A percentile compares a stretch with the other conserved stretches of the same genome.
These are phyloP conservation scores for Lithospermum erythrorhizon DNA, from an alignment of 257 asterid genomes.

Conservation along the genomic window DNA sequence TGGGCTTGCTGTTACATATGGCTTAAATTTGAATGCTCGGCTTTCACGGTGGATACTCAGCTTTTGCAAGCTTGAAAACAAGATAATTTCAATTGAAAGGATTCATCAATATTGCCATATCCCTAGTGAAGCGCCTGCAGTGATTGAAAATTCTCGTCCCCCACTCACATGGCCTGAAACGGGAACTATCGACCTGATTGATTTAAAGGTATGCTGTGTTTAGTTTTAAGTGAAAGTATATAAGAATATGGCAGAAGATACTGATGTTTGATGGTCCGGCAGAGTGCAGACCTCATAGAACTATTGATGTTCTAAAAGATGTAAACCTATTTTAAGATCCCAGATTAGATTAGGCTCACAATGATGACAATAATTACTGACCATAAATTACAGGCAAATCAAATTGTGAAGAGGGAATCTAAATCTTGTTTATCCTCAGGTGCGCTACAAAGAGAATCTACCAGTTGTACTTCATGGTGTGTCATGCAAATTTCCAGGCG, in stretches of 20 bases:
- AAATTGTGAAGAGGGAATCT: not conserved
- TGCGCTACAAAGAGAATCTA: constrained; percentile 89
- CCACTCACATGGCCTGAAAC: constrained; percentile 79
- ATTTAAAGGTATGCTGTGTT: constrained; percentile 58
- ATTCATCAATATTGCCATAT: constrained; percentile 86
- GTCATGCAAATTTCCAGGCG: constrained; percentile 89
- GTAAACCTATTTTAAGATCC: not conserved
- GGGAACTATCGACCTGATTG: constrained; percentile 71
- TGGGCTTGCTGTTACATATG: constrained; percentile 96
- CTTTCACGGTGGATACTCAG: constrained; percentile 97
- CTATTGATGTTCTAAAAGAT: not conserved
- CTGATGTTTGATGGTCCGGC: not conserved
- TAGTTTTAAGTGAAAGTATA: constrained; percentile 6
- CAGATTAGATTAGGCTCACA: not conserved
- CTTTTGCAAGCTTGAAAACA: constrained; percentile 98
- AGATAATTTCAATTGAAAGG: constrained; percentile 89
- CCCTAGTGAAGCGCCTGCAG: constrained; percentile 88
- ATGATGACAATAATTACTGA: not conserved
- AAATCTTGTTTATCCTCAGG: constrained; percentile 18
- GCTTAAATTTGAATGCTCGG: constrained; percentile 91
- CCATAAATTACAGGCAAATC: not conserved
- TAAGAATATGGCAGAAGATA: not conserved
- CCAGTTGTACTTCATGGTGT: constrained; percentile 93
- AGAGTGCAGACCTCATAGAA: too few relatives aligned
- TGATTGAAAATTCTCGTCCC: constrained; percentile 62